Base-by-base conservation (phyloP, 768 basidiomycete species). In the Trametes punicea region DNA sequence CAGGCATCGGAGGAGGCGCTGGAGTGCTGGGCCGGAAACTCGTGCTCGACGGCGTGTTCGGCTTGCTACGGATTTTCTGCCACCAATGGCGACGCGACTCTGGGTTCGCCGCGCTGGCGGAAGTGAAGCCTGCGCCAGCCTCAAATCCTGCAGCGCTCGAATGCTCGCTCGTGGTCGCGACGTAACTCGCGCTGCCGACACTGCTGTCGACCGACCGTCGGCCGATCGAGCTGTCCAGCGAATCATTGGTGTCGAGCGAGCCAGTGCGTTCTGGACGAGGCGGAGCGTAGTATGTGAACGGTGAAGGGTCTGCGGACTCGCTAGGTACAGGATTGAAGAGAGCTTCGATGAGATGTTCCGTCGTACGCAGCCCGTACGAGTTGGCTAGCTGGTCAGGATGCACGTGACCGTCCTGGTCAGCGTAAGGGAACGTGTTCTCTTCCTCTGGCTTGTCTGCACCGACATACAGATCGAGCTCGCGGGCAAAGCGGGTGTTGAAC, bases 321-420 rank as follows among this genome's bases (percentile, higher is more conserved):
- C 60, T 65, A 2, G 75, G 77, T 2, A 77, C 76, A 2, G 90
- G 89, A 62, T 92, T 92, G 67, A 92, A 92, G 23, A 92, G 67
- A 5, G 87, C 83, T 52, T 92, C 90, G 65, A 91, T 90, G 38
- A 92, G 76, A 33, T 75, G 75, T 66, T 88, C 88, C 0, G 88
- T 90, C 13, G 82, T 81, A 47, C 80, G 79, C 2, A 84, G 78
- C 1, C 85, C 84, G 58, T 79, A 53, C 3, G 81, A 78, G 16
- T 71, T 65, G 1, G 83, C 82, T 6, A 87, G 74, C 23, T 64
- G 64, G 54, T 70, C 61, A 9, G 69, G 51, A 38, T 75, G 69
- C 20, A 73, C 65, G 16, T 46, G 29, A 3, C 64, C 65, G 8
- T 63, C 53, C 23, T 21, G 13, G 20, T 51, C 57, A n/a, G 60